Base-by-base conservation (phyloP, 495 filamentous ascomycete species). In the Podospora bellae-mahoneyi region DNA sequence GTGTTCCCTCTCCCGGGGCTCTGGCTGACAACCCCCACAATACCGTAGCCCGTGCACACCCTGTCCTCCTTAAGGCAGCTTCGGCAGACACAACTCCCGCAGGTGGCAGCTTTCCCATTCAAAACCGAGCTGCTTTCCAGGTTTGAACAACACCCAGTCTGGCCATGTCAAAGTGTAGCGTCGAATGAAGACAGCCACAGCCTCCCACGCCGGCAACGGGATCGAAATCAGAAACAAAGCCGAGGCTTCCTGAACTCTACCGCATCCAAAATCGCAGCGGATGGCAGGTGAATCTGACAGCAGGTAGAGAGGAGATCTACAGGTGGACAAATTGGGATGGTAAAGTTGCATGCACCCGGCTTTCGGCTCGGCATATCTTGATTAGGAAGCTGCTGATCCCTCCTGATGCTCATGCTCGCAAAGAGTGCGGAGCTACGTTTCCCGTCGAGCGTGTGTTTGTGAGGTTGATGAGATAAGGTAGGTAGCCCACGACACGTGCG, bases 301-400 rank as follows among this genome's bases (percentile, higher is more conserved):
- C 23, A 23, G 23, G 23, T 23, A 23, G 23, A 23, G 23, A 23
- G 1, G 23, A 23, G 23, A 23, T 23, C 23, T 23, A 23, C 23
- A 23, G 23, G 23, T 23, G 23, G 23, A 23, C 23, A 23, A 23
- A 23, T 16, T 2, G 9, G 39, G 39, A 48, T 18, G 39, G 39
- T 48, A 3, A 48, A 48, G 39, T 39, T 48, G 39, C 39, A 18
- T 23, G 39, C 15, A 48, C 62, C 39, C 26, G 13, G 62, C 2
- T 63, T 56, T 63, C 56, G 65, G 65, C 65, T 68, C 65, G 69
- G 69, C 48, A 54, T 68, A 62, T 66, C 69, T 65, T 15, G 59
- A 71, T 68, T 71, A 71, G 69, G 69, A 64, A 71, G 69, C 63
- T 71, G 57, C 5, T 9, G 34, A 3, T 16, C 23, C 7, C 23